A percentile compares a stretch with the other conserved stretches of the same genome.
phyloP scores from a whole-genome alignment of 75 land plant species.

The Picea glauca region DNA sequence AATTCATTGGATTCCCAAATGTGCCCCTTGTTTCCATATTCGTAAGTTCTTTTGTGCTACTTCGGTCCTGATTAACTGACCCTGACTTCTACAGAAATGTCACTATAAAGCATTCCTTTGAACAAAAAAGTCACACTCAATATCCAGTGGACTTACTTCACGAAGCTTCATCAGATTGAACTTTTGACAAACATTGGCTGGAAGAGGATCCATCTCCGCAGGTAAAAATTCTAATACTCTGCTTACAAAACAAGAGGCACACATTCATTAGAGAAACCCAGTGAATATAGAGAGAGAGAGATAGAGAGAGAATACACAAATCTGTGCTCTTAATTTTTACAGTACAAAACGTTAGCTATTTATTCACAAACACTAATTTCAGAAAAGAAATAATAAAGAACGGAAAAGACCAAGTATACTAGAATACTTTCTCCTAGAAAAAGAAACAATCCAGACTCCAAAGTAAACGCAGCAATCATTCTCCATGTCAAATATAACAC shows the following conservation, averaged over 20 bases:
- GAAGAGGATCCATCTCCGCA: conserved; percentile 73
- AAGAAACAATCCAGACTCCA: not conserved
- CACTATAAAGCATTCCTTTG: not conserved
- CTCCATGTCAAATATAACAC: too few relatives aligned
- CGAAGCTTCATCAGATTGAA: conserved; percentile 44
- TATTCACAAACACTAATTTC: not conserved
- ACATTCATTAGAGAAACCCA: not conserved
- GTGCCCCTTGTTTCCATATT: not conserved
- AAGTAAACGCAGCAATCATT: too few relatives aligned
- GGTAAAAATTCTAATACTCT: conserved; percentile 63
- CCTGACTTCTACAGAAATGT: not conserved
- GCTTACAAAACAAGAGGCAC: conserved; percentile 4
- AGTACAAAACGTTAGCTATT: not conserved
- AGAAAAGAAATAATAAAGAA: not conserved
- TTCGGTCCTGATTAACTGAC: not conserved
- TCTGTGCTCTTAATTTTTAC: too few relatives aligned
- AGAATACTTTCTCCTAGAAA: not conserved
- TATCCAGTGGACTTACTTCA: conserved; percentile 43
- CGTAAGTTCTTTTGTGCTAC: too few relatives aligned
- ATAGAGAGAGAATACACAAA: too few relatives aligned
- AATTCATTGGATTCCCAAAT: too few relatives aligned
- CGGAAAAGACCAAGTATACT: not conserved
- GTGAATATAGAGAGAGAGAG: not conserved
- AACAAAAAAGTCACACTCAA: not conserved
- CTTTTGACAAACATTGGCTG: conserved; percentile 39